A percentile compares a stretch with the other conserved stretches of the same genome.
Conservation (phyloP, 345 rosid species). For the Eucalyptus grandis region DNA sequence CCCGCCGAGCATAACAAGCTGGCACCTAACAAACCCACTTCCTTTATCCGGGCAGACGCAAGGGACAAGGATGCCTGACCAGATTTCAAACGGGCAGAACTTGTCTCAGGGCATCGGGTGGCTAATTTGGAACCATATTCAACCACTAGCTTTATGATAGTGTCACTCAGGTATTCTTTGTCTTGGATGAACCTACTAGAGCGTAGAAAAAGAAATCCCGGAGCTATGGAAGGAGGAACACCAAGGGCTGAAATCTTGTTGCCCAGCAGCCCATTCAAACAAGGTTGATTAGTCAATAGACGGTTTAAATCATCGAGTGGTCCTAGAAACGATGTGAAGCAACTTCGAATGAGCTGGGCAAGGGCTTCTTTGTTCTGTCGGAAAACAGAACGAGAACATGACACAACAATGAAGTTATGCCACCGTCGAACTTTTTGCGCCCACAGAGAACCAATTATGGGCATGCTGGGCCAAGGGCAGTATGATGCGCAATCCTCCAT, state of each 20-base stretch:
- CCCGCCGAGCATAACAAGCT: slow-evolving; percentile 42
- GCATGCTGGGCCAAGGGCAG: slow-evolving; percentile 40
- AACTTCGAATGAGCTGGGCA: slow-evolving; percentile 42
- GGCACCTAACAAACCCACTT: slow-evolving; percentile 48
- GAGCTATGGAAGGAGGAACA: slow-evolving; percentile 21
- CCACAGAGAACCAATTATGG: slow-evolving; percentile 53
- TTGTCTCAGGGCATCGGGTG: slow-evolving; percentile 4
- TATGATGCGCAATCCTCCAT: slow-evolving; percentile 46
- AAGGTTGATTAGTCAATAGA: slow-evolving; percentile 13
- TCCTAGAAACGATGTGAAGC: slow-evolving; percentile 48
- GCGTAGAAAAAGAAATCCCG: slow-evolving; percentile 54
- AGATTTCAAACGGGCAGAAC: slow-evolving; percentile 21
- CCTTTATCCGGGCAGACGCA: slow-evolving; percentile 35
- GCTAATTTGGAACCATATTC: slow-evolving; percentile 36
- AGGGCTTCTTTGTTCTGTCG: slow-evolving; percentile 38
- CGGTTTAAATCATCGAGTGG: slow-evolving; percentile 7
- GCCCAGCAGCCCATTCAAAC: slow-evolving; percentile 40
- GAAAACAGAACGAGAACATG: slow-evolving; percentile 46
- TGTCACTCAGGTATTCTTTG: slow-evolving; percentile 15
- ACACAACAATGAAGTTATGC: slow-evolving; percentile 45
- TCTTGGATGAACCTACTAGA: slow-evolving; percentile 33
- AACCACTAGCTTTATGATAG: slow-evolving; percentile 31
- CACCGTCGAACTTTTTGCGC: slow-evolving; percentile 60
- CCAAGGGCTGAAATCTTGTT: slow-evolving; percentile 6
- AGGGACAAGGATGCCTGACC: slow-evolving; percentile 29